Base-by-base conservation (phyloP, 139 green algal genomes). In the Nannochloris sp. region DNA sequence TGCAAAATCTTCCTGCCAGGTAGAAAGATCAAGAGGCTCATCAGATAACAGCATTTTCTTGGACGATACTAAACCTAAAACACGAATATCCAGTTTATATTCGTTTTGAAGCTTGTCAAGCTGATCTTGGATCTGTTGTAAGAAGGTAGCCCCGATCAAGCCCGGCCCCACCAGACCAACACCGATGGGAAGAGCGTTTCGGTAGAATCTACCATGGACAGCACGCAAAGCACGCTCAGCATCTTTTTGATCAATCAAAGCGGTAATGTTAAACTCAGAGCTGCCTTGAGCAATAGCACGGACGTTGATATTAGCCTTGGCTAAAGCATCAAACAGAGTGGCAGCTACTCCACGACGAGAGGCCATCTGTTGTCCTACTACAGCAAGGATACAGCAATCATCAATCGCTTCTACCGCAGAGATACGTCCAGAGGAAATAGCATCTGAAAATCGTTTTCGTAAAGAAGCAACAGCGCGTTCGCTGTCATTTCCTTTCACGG, bases 201-300 rank as follows among this genome's bases (percentile, higher is more conserved):
- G 24, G 83, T 97, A 99, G 86, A 98, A 99, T 35, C 89, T 81
- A 25, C 74, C 81, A 70, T 98, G 93, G 63, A 97, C 92, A 0
- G 91, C 88, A 2, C 86, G 71, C 67, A 98, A 75, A 8, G 87
- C 89, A 10, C 81, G 64, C 9, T 71, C 51, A 47, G 70, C 70
- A 66, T 86, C 73, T 29, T 65, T 58, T 77, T 92, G 81, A 57
- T 96, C 79, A 14, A 99, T 84, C 42, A 99, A 76, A 34, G 95
- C 82, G 10, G 93, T 99, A 81, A 99, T 96, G 83, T 99, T 99
- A 90, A 97, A 97, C 83, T 99, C 93, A 2, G 74, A 90, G 53
- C 72, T 88, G 45, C 93, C 93, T 83, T 98, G 90, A 4, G 82
- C 70, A 46, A 80, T 77, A 13, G 55, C 53, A 13, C 77, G 62